These are phyloP conservation scores for Aphanomyces invadans DNA, from an alignment of 352 stramenopile species.

Conservation along the genomic window DNA sequence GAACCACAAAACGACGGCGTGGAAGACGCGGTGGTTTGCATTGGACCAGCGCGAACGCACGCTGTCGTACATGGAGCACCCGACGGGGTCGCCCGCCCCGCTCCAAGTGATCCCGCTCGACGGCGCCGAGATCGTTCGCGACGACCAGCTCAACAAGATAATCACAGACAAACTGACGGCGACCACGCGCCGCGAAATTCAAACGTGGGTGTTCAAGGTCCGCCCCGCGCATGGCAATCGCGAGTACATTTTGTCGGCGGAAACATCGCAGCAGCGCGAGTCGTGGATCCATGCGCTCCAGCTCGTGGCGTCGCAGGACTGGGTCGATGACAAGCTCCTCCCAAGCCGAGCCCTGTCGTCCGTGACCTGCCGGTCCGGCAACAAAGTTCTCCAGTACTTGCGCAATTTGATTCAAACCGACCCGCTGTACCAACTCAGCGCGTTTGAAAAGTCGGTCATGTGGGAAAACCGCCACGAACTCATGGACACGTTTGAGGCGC, in stretches of 20 bases:
- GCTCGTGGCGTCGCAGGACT: conserved; percentile 40
- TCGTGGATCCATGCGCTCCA: conserved; percentile 83
- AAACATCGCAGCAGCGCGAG: conserved; percentile 82
- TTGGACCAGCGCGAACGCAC: conserved; percentile 71
- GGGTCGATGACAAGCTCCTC: background rate
- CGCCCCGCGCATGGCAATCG: conserved; percentile 60
- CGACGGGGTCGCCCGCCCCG: conserved; percentile 31
- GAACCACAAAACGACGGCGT: conserved; percentile 60
- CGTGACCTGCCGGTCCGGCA: background rate
- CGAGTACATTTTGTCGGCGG: conserved; percentile 75
- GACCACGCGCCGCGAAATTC: conserved; percentile 63
- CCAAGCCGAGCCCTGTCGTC: conserved; percentile 29
- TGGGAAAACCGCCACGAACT: conserved; percentile 78
- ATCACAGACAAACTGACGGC: conserved; percentile 73
- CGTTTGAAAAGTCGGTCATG: conserved; percentile 77
- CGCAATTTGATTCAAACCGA: conserved; percentile 58
- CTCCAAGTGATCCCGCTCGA: conserved; percentile 67
- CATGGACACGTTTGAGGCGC: conserved; percentile 52
- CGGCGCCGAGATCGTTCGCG: conserved; percentile 47
- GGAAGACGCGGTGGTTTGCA: conserved; percentile 70
- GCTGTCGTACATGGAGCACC: conserved; percentile 67
- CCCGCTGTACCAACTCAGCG: conserved; percentile 69
- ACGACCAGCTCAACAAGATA: conserved; percentile 82
- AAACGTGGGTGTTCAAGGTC: conserved; percentile 82
- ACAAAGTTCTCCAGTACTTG: conserved; percentile 30